These are phyloP conservation scores for Ogataea hybrid DNA, from an alignment of 1,139 yeast genomes.

Conservation along the genomic window DNA sequence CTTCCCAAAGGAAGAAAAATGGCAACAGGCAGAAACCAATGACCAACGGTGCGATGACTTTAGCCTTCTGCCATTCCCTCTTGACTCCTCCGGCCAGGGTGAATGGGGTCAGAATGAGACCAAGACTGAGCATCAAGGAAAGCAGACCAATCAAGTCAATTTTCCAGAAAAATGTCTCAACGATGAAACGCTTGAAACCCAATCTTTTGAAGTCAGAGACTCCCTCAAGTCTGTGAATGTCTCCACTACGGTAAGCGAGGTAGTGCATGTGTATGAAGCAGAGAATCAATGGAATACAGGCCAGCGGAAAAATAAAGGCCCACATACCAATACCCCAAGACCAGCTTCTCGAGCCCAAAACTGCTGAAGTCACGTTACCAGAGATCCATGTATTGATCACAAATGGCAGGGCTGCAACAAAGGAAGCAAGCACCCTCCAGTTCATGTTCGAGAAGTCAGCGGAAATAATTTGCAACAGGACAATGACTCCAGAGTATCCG, in stretches of 20 bases:
- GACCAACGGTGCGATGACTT: constrained; percentile 62
- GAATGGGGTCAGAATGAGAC: constrained; percentile 46
- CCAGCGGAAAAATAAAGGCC: constrained; percentile 72
- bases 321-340: constrained; percentile 76
- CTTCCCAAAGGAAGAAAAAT: constrained; percentile 54
- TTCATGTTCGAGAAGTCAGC: constrained; percentile 67
- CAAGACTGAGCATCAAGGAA: constrained; percentile 48
- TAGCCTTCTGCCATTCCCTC: constrained; percentile 51
- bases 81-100: constrained; percentile 61
- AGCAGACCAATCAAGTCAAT: constrained; percentile 55
- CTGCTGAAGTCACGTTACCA: constrained; percentile 52
- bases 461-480: constrained; percentile 53
- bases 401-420: constrained; percentile 66
- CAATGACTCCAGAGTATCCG: constrained; percentile 65
- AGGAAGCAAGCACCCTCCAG: constrained; percentile 65
- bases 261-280: constrained; percentile 56
- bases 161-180: constrained; percentile 43
- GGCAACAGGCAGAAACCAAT: constrained; percentile 61
- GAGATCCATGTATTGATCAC: constrained; percentile 77
- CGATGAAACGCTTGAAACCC: constrained; percentile 29
- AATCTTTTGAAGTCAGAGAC: constrained; percentile 30
- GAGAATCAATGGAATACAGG: constrained; percentile 54
- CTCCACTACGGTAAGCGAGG: constrained; percentile 51
- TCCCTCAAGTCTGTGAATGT: constrained; percentile 36
- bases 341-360: constrained; percentile 43